Evolutionary conservation across 192 early-diverging fungal species (phyloP).

Genomic region (Coemansia sp.): DNA sequence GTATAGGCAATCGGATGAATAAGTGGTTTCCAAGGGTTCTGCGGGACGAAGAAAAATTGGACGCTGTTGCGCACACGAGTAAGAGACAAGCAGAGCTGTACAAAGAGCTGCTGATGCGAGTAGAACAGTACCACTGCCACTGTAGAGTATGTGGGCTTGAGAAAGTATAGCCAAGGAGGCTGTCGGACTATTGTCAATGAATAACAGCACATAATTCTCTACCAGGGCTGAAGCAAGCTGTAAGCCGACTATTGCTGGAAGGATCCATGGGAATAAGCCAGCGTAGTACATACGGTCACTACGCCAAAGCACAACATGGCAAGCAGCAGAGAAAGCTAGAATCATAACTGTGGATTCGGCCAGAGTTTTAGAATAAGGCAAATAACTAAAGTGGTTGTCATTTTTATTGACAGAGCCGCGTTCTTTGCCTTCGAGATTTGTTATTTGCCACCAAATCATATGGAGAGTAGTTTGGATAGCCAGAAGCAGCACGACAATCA

Average conservation of each 20-base stretch:
- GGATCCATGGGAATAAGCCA: constrained; percentile 28
- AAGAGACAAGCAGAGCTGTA: background rate
- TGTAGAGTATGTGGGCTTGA: constrained; percentile 14
- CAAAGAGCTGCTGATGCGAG: constrained; percentile 5
- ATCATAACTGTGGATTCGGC: background rate
- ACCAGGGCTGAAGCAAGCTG: constrained; percentile 11
- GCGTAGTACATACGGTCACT: constrained; percentile 1
- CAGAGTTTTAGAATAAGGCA: background rate
- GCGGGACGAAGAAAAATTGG: constrained; percentile 21
- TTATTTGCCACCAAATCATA: constrained; percentile 1
- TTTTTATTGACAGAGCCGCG: background rate
- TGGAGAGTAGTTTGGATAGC: constrained; percentile 15
- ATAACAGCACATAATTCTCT: constrained; percentile 35
- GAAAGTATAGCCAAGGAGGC: constrained; percentile 13
- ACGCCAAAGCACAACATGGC: background rate
- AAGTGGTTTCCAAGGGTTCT: background rate
- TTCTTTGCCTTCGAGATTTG: background rate
- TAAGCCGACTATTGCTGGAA: constrained; percentile 8
- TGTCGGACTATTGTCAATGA: constrained; percentile 12
- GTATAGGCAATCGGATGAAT: background rate
- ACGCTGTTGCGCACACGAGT: constrained; percentile 21
- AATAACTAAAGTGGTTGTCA: background rate
- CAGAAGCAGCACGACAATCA: background rate
- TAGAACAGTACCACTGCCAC: constrained; percentile 9
- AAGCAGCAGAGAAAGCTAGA: background rate